Evolutionary conservation across 306 rosid genomes (phyloP), one percentile per base, ranked within the genome.

Genomic region (Vigna trinervia): DNA sequence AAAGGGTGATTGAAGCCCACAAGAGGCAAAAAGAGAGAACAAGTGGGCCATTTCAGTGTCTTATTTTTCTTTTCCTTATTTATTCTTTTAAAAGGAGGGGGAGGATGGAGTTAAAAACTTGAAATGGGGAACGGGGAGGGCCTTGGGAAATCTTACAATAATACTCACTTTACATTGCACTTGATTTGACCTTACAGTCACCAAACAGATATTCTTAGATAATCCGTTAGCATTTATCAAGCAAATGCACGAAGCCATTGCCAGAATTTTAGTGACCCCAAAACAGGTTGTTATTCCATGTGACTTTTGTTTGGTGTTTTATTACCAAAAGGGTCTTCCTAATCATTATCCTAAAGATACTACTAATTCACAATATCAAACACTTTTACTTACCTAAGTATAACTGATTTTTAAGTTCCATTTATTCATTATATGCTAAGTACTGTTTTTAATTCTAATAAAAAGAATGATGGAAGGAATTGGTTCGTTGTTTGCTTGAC

Each of bases 1-100:
- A 76, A 84, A 81, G 90, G 82, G 85, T 85, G 88, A 90, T 87
- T 89, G 89, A 90, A 92, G 87, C 90, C 90, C 88, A 86, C 93
- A 81, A 80, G 87, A 71, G 88, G 88, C 86, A 72, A 85, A 86
- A 86, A 84, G 84, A 78, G 87, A 84, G 84, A 83, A 86, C 90
- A 81, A 60, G 92, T 89, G 89, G 97, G 88, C 71, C 92, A 81
- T 46, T 56, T 70, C 72, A 74, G 58, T 69, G 36, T 47, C 51
- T 48, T 30, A 30, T 30, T 30, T 30, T 63, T 43, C 32, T 73
- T 59, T 66, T 69, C 51, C 52, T 61, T 67, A 28, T 43, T 50
- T 64, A 12, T 78, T 70, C 26, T 62, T 54, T 85, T 68, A 62
- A 67, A 71, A 81, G 80, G 10, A 74, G 58, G 54, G 65, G 34